These are phyloP conservation scores for Phytophthora pistaciae DNA, from an alignment of 352 stramenopile genomes.

Conservation along the genomic window DNA sequence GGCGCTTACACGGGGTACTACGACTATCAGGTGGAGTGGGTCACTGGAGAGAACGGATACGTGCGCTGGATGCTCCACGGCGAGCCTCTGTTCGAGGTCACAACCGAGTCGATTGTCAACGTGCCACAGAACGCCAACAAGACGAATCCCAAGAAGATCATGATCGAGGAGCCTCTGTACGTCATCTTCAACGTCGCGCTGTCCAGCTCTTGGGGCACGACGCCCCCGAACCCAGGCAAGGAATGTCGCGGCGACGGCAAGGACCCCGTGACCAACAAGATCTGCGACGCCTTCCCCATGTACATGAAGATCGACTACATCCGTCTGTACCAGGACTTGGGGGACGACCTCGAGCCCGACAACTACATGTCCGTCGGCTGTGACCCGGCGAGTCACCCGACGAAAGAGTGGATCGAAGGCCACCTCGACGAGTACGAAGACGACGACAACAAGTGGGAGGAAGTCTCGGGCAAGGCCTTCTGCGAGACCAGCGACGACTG, in stretches of 20 bases:
- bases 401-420: conserved; percentile 43
- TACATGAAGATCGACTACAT: conserved; percentile 86
- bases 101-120: conserved; percentile 48
- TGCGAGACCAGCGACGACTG: conserved; percentile 58
- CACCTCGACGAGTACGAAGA: conserved; percentile 50
- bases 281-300: conserved; percentile 55
- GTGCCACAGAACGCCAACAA: conserved; percentile 50
- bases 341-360: conserved; percentile 21
- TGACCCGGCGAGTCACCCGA: conserved; percentile 44
- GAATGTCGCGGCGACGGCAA: conserved; percentile 36
- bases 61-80: conserved; percentile 70
- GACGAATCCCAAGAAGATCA: conserved; percentile 79
- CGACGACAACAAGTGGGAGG: conserved; percentile 39
- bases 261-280: conserved; percentile 46
- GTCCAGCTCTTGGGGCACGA: conserved; percentile 66
- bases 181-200: conserved; percentile 95
- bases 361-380: conserved; percentile 43
- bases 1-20: conserved; percentile 63
- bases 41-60: conserved; percentile 64
- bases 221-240: conserved; percentile 26
- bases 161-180: conserved; percentile 93
- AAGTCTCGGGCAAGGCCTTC: conserved; percentile 50
- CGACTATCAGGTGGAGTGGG: conserved; percentile 73
- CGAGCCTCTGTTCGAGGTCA: conserved; percentile 61
- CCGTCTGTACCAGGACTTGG: conserved; percentile 82